These are phyloP conservation scores for Orbilia oligospora DNA, from an alignment of 2,329 filamentous ascomycete species.

Conservation along the genomic window DNA sequence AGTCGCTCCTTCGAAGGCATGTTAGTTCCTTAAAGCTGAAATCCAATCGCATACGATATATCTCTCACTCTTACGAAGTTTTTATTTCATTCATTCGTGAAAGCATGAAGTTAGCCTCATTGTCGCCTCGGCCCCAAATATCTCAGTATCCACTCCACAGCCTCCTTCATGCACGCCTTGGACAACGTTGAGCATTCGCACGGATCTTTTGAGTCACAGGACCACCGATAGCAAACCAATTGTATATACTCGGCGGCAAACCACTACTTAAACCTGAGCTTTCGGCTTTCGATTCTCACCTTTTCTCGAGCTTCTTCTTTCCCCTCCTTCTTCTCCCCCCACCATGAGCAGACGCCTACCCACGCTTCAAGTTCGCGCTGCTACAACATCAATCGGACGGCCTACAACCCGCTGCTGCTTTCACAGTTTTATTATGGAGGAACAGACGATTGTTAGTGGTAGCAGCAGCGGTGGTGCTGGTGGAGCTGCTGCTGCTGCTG, in stretches of 20 bases:
- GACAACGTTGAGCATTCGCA: constrained; percentile 13
- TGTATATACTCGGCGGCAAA: neutral
- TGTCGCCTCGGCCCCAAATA: neutral
- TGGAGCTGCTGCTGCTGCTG: neutral
- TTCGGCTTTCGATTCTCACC: neutral
- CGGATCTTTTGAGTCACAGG: constrained; percentile 14
- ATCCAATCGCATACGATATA: constrained; percentile 19
- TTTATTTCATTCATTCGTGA: neutral
- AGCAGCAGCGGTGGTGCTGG: neutral
- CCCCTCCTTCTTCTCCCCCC: neutral
- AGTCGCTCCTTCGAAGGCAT: constrained; percentile 14
- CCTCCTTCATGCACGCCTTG: constrained; percentile 13
- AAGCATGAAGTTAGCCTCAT: constrained; percentile 13
- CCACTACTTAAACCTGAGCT: neutral
- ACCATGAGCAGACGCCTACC: constrained; percentile 52
- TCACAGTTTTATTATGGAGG: constrained; percentile 33
- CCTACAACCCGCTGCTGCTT: constrained; percentile 14
- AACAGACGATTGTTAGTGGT: constrained; percentile 10
- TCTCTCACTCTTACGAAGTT: neutral
- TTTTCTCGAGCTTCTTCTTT: neutral
- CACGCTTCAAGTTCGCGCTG: constrained; percentile 40
- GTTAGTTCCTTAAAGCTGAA: neutral
- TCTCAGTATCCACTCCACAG: constrained; percentile 17
- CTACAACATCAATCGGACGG: constrained; percentile 34
- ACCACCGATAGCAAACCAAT: neutral